These are phyloP conservation scores for Staphylotrichum tortipilum DNA, from an alignment of 495 filamentous ascomycete species.

Conservation along the genomic window DNA sequence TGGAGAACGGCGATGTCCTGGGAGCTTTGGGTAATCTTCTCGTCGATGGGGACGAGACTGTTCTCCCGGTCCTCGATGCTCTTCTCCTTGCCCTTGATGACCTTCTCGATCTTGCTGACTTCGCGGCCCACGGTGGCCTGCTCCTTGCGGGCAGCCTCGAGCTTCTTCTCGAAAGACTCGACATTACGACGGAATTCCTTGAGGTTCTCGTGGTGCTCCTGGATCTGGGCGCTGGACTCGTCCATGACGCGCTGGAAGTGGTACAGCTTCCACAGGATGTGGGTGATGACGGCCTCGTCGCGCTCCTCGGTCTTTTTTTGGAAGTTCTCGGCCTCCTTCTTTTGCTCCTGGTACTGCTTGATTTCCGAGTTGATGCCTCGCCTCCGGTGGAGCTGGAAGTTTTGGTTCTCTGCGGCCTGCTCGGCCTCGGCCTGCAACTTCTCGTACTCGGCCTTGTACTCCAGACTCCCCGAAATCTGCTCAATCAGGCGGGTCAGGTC, in stretches of 20 bases:
- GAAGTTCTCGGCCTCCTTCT: constrained; percentile 89
- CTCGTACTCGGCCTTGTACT: constrained; percentile 95
- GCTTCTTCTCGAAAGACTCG: constrained; percentile 70
- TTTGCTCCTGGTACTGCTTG: constrained; percentile 94
- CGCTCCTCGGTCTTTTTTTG: constrained; percentile 79
- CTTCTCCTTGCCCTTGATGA: constrained; percentile 76
- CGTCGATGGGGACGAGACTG: constrained; percentile 76
- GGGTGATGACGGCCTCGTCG: constrained; percentile 86
- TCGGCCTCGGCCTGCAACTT: constrained; percentile 74
- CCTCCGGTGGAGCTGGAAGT: constrained; percentile 74
- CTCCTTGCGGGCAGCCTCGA: constrained; percentile 81
- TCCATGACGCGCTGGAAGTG: constrained; percentile 93
- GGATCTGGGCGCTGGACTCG: constrained; percentile 80
- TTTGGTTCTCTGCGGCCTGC: constrained; percentile 79
- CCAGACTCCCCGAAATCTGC: constrained; percentile 92
- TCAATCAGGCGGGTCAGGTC: constrained; percentile 95
- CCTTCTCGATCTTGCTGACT: constrained; percentile 70
- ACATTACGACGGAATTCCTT: constrained; percentile 87
- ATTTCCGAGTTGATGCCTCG: constrained; percentile 96
- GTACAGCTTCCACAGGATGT: constrained; percentile 94
- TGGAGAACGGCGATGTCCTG: constrained; percentile 58
- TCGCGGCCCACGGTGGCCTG: constrained; percentile 72
- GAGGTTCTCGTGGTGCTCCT: constrained; percentile 89
- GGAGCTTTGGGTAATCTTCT: constrained; percentile 79
- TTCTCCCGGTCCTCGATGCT: constrained; percentile 82